Percentiles rank a stretch among this genome's conserved stretches.
Evolutionary conservation across 352 stramenopile genomes (phyloP).

Genomic region (Albugo laibachii): DNA sequence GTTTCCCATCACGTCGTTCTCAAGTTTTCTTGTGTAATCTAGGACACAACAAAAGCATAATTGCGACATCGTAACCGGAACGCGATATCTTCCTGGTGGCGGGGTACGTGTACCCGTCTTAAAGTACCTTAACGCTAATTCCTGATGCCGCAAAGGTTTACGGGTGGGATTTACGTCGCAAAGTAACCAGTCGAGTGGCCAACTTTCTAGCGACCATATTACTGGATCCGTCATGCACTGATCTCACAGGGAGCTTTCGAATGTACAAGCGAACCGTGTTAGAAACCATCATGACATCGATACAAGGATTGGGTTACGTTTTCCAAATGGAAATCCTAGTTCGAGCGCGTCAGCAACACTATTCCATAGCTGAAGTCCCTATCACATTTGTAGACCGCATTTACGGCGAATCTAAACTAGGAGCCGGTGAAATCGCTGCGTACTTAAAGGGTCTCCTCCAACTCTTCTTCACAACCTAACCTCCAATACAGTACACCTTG

Average conservation of each 20-base stretch:
- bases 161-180: constrained; percentile 92
- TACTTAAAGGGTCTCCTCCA: constrained; percentile 93
- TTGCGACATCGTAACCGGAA: constrained; percentile 93
- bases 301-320: constrained; percentile 86
- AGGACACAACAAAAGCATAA: constrained; percentile 54
- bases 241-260: constrained; percentile 95
- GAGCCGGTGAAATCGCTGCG: constrained; percentile 91
- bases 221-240: constrained; percentile 86
- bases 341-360: constrained; percentile 79
- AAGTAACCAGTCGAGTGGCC: constrained; percentile 91
- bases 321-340: constrained; percentile 99
- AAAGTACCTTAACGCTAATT: no score
- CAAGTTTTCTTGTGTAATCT: constrained; percentile 4
- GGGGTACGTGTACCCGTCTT: constrained; percentile 51
- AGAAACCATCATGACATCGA: constrained; percentile 85
- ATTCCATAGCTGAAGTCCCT: constrained; percentile 88
- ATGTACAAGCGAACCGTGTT: constrained; percentile 92
- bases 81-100: constrained; percentile 83
- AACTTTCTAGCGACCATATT: constrained; percentile 96
- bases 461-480: constrained; percentile 90
- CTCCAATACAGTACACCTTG: not conserved
- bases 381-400: constrained; percentile 98
- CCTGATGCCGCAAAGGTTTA: constrained; percentile 41
- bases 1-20: constrained; percentile 1
- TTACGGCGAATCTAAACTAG: constrained; percentile 97